Conservation (phyloP, 305 asterid species). For the Andrographis paniculata region DNA sequence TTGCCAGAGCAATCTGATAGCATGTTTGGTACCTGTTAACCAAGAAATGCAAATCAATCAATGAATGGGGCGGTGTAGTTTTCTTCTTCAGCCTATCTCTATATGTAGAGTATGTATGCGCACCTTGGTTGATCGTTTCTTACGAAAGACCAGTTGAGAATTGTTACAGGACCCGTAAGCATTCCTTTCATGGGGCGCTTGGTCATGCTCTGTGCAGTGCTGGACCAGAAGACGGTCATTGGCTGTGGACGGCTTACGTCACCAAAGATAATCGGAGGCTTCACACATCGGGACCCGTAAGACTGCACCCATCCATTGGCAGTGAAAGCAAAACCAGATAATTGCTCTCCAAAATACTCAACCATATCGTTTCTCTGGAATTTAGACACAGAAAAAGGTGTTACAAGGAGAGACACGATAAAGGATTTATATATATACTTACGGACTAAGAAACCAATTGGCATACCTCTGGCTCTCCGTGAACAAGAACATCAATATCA, state of each 20-base stretch:
- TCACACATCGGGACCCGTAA: conserved; percentile 94
- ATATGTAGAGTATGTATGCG: too few relatives aligned
- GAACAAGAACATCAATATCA: conserved; percentile 75
- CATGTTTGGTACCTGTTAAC: conserved; percentile 60
- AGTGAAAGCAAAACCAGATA: conserved; percentile 91
- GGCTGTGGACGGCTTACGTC: conserved; percentile 95
- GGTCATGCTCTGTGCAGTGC: conserved; percentile 88
- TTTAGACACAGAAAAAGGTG: not conserved
- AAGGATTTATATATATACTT: too few relatives aligned
- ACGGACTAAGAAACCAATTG: conserved; percentile 6
- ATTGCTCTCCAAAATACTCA: conserved; percentile 97
- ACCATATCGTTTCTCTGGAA: conserved; percentile 92
- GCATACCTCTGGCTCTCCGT: conserved; percentile 76
- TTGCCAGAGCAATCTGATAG: conserved; percentile 72
- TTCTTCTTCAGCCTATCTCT: too few relatives aligned
- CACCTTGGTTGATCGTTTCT: conserved; percentile 92
- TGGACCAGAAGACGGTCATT: conserved; percentile 96
- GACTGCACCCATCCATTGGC: conserved; percentile 98
- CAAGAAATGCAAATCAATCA: too few relatives aligned
- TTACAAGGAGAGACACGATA: not conserved
- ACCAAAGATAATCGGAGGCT: conserved; percentile 96
- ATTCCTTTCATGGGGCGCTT: conserved; percentile 98
- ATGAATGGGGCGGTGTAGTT: too few relatives aligned
- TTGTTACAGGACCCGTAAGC: conserved; percentile 97
- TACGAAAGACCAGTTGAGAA: conserved; percentile 95